These are phyloP conservation scores for Pilaira anomala DNA, from an alignment of 192 early-diverging fungal species.

Conservation along the genomic window DNA sequence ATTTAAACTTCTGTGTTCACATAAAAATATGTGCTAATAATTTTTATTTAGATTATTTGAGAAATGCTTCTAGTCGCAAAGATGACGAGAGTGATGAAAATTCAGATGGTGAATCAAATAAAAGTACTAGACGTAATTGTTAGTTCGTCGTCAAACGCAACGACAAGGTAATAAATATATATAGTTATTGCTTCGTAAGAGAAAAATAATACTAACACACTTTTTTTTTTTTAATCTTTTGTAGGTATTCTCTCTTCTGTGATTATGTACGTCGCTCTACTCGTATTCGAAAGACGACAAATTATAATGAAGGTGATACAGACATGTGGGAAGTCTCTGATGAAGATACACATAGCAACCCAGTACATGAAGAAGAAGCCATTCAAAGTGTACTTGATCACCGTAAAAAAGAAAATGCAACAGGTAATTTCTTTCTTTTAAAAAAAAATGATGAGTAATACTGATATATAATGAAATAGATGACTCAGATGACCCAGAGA, in stretches of 20 bases:
- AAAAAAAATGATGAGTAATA: background rate
- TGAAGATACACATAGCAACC: conserved; percentile 21
- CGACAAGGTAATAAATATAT: too few relatives aligned
- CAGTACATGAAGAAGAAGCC: conserved; percentile 45
- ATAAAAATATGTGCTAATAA: too few relatives aligned
- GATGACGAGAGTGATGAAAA: background rate
- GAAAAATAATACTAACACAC: too few relatives aligned
- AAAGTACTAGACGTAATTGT: background rate
- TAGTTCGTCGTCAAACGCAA: background rate
- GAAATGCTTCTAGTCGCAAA: background rate
- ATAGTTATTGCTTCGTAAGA: too few relatives aligned
- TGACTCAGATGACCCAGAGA: conserved; percentile 43
- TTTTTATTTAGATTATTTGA: too few relatives aligned
- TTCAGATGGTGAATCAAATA: background rate
- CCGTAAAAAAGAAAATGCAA: conserved; percentile 24
- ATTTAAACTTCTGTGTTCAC: too few relatives aligned
- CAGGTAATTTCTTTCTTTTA: conserved; percentile 26
- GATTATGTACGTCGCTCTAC: conserved; percentile 38
- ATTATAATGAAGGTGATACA: conserved; percentile 45
- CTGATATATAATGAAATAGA: conserved; percentile 6
- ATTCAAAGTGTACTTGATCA: conserved; percentile 57
- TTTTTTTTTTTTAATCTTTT: background rate
- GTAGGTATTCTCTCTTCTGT: background rate
- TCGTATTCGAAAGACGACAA: conserved; percentile 28
- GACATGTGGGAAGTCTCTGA: conserved; percentile 37